Conservation (phyloP, 2,329 filamentous ascomycete species). For the Scedosporium dehoogii region DNA sequence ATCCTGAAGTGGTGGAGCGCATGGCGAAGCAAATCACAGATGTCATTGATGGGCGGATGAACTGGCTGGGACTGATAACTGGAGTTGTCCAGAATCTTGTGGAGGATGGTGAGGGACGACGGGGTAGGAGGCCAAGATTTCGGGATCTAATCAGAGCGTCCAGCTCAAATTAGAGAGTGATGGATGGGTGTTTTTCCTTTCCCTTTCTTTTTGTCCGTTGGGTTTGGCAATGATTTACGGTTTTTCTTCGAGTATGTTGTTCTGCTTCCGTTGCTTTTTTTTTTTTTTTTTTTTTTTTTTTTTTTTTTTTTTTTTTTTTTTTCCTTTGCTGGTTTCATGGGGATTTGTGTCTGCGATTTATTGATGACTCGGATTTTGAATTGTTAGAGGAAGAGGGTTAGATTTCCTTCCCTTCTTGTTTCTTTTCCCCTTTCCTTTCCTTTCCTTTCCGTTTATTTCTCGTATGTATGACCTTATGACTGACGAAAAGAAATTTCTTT, state of each 20-base stretch:
- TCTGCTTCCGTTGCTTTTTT: background rate
- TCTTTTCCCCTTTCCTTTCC: background rate
- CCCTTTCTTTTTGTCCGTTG: background rate
- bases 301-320: background rate
- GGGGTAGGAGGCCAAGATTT: background rate
- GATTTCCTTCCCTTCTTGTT: background rate
- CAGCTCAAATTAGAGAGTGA: background rate
- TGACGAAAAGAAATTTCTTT: background rate
- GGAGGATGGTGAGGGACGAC: background rate
- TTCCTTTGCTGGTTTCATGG: background rate
- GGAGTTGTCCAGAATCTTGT: background rate
- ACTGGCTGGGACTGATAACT: conserved; percentile 11
- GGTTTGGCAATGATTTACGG: too few relatives aligned
- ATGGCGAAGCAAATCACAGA: conserved; percentile 20
- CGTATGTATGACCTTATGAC: background rate
- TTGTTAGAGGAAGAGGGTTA: background rate
- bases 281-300: background rate
- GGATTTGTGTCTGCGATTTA: background rate
- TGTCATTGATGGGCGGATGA: conserved; percentile 18
- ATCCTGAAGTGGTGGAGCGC: conserved; percentile 29
- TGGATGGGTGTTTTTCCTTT: background rate
- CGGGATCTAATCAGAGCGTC: background rate
- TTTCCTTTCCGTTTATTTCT: background rate
- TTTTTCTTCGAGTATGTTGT: background rate
- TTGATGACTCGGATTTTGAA: background rate